Evolutionary conservation across 805 yeast species (phyloP).

Genomic region (Ogataea siamensis): DNA sequence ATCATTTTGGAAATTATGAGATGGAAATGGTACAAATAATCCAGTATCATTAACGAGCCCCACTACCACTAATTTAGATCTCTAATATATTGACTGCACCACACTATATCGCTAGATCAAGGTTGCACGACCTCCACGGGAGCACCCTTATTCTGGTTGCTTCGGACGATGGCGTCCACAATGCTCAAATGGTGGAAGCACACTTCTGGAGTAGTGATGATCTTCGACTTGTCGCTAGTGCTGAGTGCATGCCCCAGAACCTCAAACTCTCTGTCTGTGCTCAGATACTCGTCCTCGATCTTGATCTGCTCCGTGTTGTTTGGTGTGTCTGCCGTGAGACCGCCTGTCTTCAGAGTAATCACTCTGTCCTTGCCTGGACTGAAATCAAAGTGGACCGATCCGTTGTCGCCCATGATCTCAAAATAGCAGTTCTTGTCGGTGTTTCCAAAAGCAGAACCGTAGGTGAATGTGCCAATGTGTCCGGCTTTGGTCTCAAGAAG

Average conservation of each 20-base stretch:
- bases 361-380: constrained; percentile 46
- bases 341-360: constrained; percentile 45
- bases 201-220: constrained; percentile 55
- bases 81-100: too few relatives aligned
- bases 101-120: constrained; percentile 16
- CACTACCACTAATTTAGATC: too few relatives aligned
- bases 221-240: constrained; percentile 22
- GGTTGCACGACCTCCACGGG: constrained; percentile 32
- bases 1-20: constrained; percentile 31
- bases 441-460: constrained; percentile 85
- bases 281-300: constrained; percentile 44
- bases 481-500: constrained; percentile 58
- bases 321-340: constrained; percentile 53
- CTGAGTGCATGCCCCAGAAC: constrained; percentile 41
- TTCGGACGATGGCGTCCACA: constrained; percentile 79
- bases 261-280: constrained; percentile 44
- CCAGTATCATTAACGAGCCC: too few relatives aligned
- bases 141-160: constrained; percentile 50
- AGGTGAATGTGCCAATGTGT: constrained; percentile 78
- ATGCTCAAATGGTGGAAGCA: constrained; percentile 93
- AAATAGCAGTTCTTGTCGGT: constrained; percentile 66
- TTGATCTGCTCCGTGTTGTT: constrained; percentile 34
- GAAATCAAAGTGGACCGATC: constrained; percentile 68
- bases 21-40: background rate
- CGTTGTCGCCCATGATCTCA: constrained; percentile 74